Conservation (phyloP, 208 protist species). For the Endotrypanum monterogeii region DNA sequence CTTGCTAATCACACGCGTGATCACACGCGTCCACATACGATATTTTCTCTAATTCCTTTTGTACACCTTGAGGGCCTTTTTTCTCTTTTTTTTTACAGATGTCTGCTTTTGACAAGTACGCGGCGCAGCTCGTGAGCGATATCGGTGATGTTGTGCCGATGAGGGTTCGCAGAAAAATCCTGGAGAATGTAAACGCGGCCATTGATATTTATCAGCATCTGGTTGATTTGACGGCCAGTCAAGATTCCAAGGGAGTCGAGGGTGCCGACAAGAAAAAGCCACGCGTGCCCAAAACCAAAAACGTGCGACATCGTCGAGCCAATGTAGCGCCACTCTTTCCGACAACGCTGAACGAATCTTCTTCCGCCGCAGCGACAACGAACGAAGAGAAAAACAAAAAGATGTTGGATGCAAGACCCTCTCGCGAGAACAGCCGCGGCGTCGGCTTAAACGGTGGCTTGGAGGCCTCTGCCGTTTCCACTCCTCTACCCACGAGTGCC, state of each 20-base stretch:
- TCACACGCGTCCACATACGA: not conserved
- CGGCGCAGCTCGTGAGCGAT: slow-evolving; percentile 49
- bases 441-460: not conserved
- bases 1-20: too few species aligned
- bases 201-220: slow-evolving; percentile 58
- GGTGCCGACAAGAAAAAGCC: slow-evolving; percentile 19
- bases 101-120: slow-evolving; percentile 79
- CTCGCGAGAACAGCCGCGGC: too few species aligned
- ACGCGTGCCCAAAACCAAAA: not conserved
- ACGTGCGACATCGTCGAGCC: slow-evolving; percentile 19
- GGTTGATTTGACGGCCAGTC: slow-evolving; percentile 15
- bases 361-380: slow-evolving; percentile 2
- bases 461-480: not conserved
- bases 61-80: not conserved
- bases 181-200: slow-evolving; percentile 44
- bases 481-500: not conserved
- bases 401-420: not conserved
- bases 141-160: slow-evolving; percentile 28
- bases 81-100: slow-evolving; percentile 22
- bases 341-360: not conserved
- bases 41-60: too few species aligned
- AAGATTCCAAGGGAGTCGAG: slow-evolving; percentile 7
- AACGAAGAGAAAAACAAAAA: not conserved
- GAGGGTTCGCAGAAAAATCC: slow-evolving; percentile 43
- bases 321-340: slow-evolving; percentile 21